Evolutionary conservation across 2,329 filamentous ascomycete species (phyloP).

Genomic region (Neobulgaria alba): DNA sequence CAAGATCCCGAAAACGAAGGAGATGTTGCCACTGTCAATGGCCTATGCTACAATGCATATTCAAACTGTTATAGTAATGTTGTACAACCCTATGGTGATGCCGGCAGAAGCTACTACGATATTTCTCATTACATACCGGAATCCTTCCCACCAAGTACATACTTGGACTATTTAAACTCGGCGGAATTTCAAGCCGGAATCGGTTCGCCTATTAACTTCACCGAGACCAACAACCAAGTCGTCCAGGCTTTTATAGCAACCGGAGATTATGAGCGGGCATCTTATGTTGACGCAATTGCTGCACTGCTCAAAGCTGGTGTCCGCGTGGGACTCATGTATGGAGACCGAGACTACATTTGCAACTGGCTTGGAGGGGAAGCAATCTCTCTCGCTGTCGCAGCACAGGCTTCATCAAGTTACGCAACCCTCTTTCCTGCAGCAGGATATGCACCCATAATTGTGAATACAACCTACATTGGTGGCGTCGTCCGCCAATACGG

Average conservation of each 20-base stretch:
- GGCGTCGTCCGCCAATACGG: conserved; percentile 70
- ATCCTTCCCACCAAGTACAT: conserved; percentile 55
- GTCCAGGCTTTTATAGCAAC: conserved; percentile 39
- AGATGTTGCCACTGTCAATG: conserved; percentile 29
- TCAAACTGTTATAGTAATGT: conserved; percentile 28
- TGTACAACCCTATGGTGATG: conserved; percentile 27
- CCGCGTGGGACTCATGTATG: conserved; percentile 64
- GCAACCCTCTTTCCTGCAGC: conserved; percentile 49
- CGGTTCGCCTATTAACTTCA: conserved; percentile 54
- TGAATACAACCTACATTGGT: conserved; percentile 59
- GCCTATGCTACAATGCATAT: conserved; percentile 29
- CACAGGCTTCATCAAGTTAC: conserved; percentile 39
- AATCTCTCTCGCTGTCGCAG: conserved; percentile 54
- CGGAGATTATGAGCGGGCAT: conserved; percentile 55
- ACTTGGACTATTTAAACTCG: conserved; percentile 56
- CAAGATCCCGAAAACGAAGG: conserved; percentile 37
- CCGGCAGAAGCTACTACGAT: conserved; percentile 30
- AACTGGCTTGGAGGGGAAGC: conserved; percentile 71
- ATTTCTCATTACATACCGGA: conserved; percentile 35
- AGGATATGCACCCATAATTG: conserved; percentile 64
- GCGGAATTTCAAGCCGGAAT: conserved; percentile 50
- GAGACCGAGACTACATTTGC: conserved; percentile 54
- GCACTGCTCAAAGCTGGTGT: conserved; percentile 53
- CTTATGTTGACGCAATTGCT: conserved; percentile 50
- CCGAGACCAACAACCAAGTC: conserved; percentile 40